Conservation (phyloP, 2,329 filamentous ascomycete genomes). For the Monosporascus sp. region DNA sequence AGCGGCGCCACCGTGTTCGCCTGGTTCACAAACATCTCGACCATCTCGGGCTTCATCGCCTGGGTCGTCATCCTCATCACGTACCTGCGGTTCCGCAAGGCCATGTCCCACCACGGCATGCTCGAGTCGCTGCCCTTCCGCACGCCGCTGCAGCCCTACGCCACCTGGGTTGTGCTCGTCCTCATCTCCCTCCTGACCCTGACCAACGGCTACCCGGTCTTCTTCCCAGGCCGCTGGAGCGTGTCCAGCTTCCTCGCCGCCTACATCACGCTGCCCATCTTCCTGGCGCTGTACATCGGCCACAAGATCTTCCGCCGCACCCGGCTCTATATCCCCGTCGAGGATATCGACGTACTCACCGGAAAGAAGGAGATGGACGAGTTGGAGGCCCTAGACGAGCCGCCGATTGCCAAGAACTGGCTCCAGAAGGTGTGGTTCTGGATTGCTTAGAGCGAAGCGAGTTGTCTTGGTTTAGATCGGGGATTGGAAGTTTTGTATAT, state of each 20-base stretch:
- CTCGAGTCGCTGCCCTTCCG: conserved; percentile 45
- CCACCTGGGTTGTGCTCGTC: conserved; percentile 54
- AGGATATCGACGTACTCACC: conserved; percentile 50
- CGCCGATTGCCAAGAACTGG: conserved; percentile 44
- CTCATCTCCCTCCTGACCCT: conserved; percentile 58
- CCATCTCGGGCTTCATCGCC: conserved; percentile 53
- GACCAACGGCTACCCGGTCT: conserved; percentile 71
- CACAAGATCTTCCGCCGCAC: conserved; percentile 52
- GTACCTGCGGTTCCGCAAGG: conserved; percentile 54
- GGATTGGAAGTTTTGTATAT: neutral
- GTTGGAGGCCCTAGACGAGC: conserved; percentile 41
- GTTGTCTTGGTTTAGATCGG: neutral
- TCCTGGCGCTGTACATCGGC: conserved; percentile 53
- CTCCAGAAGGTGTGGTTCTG: conserved; percentile 51
- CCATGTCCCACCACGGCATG: conserved; percentile 48
- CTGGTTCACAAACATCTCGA: conserved; percentile 69
- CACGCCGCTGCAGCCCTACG: conserved; percentile 55
- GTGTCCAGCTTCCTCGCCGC: conserved; percentile 57
- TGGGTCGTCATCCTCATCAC: conserved; percentile 55
- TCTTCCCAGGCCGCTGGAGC: conserved; percentile 61
- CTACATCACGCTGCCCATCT: conserved; percentile 59
- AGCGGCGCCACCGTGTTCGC: conserved; percentile 59
- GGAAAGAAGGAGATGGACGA: conserved; percentile 60
- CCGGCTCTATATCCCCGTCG: conserved; percentile 32
- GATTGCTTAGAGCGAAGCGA: conserved; percentile 34